Evolutionary conservation across 352 stramenopile species (phyloP).

Genomic region (Elongisporangium undulatum): DNA sequence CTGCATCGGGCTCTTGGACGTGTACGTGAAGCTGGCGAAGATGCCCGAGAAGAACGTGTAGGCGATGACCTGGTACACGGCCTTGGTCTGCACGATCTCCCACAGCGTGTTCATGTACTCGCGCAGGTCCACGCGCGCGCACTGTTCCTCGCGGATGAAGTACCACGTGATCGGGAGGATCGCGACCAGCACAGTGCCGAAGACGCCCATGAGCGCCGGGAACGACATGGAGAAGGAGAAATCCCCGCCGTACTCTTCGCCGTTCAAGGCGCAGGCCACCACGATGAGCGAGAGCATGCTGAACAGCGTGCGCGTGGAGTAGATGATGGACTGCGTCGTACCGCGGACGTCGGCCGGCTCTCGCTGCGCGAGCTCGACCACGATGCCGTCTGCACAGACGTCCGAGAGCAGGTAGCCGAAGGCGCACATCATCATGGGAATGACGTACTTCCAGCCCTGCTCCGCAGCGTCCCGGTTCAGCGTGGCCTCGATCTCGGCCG

Average conservation of each 20-base stretch:
- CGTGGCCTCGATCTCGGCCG: constrained; percentile 24
- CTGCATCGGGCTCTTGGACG: constrained; percentile 34
- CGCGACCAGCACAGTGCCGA: constrained; percentile 15
- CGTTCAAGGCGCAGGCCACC: constrained; percentile 42
- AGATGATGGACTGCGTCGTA: constrained; percentile 42
- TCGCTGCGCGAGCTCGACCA: constrained; percentile 43
- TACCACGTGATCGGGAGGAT: constrained; percentile 38
- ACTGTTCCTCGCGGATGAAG: constrained; percentile 34
- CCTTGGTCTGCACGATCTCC: constrained; percentile 38
- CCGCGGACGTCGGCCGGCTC: constrained; percentile 39
- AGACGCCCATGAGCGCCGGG: constrained; percentile 31
- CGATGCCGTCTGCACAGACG: constrained; percentile 38
- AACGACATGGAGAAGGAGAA: constrained; percentile 45
- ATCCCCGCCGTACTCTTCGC: constrained; percentile 36
- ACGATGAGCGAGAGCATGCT: constrained; percentile 34
- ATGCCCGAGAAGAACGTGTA: constrained; percentile 38
- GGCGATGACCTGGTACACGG: constrained; percentile 46
- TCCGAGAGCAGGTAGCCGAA: constrained; percentile 48
- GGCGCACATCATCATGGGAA: constrained; percentile 37
- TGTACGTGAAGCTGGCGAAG: constrained; percentile 34
- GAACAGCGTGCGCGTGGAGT: constrained; percentile 33
- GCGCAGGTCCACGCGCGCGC: constrained; percentile 22
- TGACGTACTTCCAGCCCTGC: constrained; percentile 32
- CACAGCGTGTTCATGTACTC: constrained; percentile 45
- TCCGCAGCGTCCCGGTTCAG: constrained; percentile 32